Percentiles rank a stretch among this genome's conserved stretches.
phyloP scores from a whole-genome alignment of 306 rosid species.

The Quercus robur region DNA sequence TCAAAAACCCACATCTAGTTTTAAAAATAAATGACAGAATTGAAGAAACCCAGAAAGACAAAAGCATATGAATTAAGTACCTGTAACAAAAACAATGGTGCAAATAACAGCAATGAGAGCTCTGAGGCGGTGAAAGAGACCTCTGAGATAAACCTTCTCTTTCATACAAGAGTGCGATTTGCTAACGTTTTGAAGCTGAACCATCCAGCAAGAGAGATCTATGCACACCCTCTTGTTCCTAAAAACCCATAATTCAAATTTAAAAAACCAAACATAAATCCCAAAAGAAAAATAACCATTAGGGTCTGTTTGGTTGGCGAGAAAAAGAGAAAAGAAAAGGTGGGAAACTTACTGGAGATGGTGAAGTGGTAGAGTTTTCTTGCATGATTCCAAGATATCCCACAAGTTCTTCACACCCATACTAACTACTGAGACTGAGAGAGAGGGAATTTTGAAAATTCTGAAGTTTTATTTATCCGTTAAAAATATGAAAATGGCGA shows the following conservation, averaged over 20 bases:
- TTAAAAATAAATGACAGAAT: neutral
- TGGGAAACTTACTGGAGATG: conserved; percentile 49
- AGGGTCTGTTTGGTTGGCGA: neutral
- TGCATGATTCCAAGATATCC: conserved; percentile 87
- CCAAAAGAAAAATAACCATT: neutral
- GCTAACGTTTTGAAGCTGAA: conserved; percentile 66
- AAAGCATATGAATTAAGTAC: conserved; percentile 17
- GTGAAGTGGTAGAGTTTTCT: conserved; percentile 76
- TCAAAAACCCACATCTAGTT: neutral
- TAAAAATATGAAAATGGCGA: neutral
- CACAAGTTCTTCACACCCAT: conserved; percentile 84
- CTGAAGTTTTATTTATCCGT: neutral
- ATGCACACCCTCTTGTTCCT: conserved; percentile 86
- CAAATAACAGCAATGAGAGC: conserved; percentile 80
- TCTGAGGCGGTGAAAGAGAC: conserved; percentile 79
- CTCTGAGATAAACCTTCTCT: conserved; percentile 56
- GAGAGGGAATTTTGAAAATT: neutral
- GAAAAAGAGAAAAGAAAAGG: neutral
- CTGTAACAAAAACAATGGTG: conserved; percentile 61
- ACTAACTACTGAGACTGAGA: neutral
- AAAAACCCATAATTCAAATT: conserved; percentile 24
- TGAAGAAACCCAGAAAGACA: neutral
- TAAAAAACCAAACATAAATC: too few relatives aligned
- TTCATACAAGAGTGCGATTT: conserved; percentile 48
- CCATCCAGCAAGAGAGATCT: conserved; percentile 87